Conservation (phyloP, 164 flowering plant species). For the Stephania japonica region DNA sequence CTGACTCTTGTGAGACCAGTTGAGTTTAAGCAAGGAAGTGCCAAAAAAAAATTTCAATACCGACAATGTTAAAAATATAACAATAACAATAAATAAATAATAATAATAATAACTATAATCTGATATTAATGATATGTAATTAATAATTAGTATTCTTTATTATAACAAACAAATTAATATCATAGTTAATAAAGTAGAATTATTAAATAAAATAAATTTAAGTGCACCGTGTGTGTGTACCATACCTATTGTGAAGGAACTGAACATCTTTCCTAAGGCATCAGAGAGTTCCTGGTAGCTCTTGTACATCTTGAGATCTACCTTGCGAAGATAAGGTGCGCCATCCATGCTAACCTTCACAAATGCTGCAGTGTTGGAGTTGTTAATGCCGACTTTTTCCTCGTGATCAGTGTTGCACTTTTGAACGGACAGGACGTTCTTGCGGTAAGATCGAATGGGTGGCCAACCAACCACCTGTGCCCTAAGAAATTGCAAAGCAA, state of each 20-base stretch:
- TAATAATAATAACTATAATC: not conserved
- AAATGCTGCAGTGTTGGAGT: slow-evolving; percentile 30
- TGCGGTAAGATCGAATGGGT: slow-evolving; percentile 69
- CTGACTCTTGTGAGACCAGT: too few species aligned
- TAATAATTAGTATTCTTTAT: too few species aligned
- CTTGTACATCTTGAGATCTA: slow-evolving; percentile 65
- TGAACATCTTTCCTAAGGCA: slow-evolving; percentile 71
- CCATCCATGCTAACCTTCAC: slow-evolving; percentile 93
- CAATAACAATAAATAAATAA: too few species aligned
- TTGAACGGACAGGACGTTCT: slow-evolving; percentile 48
- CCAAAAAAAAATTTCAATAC: too few species aligned
- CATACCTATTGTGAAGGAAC: slow-evolving; percentile 69
- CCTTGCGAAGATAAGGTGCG: slow-evolving; percentile 79
- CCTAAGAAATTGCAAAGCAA: slow-evolving; percentile 26
- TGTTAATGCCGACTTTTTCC: slow-evolving; percentile 18
- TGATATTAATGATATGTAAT: not conserved
- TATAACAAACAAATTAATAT: too few species aligned
- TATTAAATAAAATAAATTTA: too few species aligned
- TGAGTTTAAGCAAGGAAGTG: too few species aligned
- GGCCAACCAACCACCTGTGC: slow-evolving; percentile 91
- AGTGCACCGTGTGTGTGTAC: not conserved
- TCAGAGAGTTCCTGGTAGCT: slow-evolving; percentile 65
- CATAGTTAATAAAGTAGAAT: too few species aligned
- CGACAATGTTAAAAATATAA: not conserved
- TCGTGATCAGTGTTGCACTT: slow-evolving; percentile 29